Evolutionary conservation across 2,329 filamentous ascomycete genomes (phyloP), one percentile per base, ranked within the genome.

Genomic region (Alternaria ventricosa): DNA sequence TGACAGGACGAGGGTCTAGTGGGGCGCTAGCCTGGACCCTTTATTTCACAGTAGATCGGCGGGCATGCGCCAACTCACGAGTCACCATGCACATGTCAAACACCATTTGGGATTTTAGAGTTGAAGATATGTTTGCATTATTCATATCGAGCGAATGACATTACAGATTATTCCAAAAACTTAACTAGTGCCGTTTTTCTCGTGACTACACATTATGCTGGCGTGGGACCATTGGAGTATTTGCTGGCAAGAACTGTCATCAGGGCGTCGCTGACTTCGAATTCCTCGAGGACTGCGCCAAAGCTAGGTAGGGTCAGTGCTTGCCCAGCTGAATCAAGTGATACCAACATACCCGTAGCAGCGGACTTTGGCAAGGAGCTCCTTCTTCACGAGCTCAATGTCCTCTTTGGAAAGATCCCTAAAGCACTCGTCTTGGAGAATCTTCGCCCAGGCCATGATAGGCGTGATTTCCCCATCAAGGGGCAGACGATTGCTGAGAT

Each of bases 381-480:
- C 92, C 55, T 90, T 89, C 55, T 91, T 89, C 69, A 97, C 84
- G 66, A 84, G 86, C 71, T 87, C 84, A 70, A 97, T 88, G 74
- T 97, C 93, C 43, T 88, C 86, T 55, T 82, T 80, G 15, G 84
- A 88, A 68, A 97, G 81, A 69, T 91, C 88, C 6, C 78, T 77
- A 67, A 94, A 89, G 65, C 90, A 85, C 49, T 68, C 66, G 18
- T 80, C 71, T 64, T 85, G 86, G 66, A 93, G 83, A 54, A 98
- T 86, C 81, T 92, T 91, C 54, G 93, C 91, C 89, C 96, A 95
- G 0, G 94, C 94, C 93, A 97, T 97, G 69, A 97, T 92, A 0
- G 96, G 96, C 18, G 95, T 98, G 73, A 98, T 92, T 81, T 96
- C 93, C 56, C 93, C 93, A 65, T 96, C 92, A 57, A 96, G 88